Conservation (phyloP, 805 yeast genomes). For the Ogataea salicorniae region DNA sequence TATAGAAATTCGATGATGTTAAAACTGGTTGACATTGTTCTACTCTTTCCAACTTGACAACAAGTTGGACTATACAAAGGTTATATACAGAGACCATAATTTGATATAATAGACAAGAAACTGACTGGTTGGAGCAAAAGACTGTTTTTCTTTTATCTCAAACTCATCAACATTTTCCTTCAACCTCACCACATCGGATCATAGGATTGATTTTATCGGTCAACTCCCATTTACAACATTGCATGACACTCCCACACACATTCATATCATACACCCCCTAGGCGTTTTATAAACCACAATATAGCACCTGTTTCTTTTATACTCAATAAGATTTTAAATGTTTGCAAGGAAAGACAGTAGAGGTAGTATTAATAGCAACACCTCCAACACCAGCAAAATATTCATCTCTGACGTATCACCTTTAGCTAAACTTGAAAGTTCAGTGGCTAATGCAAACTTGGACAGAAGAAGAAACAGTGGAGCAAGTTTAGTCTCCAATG, state of each 20-base stretch:
- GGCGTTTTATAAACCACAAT: too few relatives aligned
- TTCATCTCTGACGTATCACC: constrained; percentile 8
- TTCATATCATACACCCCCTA: too few relatives aligned
- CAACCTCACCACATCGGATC: too few relatives aligned
- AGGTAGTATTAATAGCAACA: background rate
- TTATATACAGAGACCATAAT: background rate
- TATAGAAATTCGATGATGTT: too few relatives aligned
- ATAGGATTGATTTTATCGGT: too few relatives aligned
- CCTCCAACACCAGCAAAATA: background rate
- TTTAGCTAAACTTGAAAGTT: constrained; percentile 7
- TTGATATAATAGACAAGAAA: background rate
- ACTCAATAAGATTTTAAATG: background rate
- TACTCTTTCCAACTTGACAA: background rate
- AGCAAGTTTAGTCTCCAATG: constrained; percentile 21
- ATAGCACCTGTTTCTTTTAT: background rate
- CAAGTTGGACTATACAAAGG: background rate
- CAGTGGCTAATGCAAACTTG: background rate
- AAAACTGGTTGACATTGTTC: too few relatives aligned
- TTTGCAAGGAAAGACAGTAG: background rate
- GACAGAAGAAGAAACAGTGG: constrained; percentile 6
- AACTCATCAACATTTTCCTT: too few relatives aligned
- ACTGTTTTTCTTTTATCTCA: too few relatives aligned
- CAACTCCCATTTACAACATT: too few relatives aligned
- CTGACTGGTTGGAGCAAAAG: too few relatives aligned
- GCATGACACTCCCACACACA: too few relatives aligned